A percentile compares a stretch with the other conserved stretches of the same genome.
phyloP scores from a whole-genome alignment of 352 stramenopile species.

The Globisporangium cystogenes region DNA sequence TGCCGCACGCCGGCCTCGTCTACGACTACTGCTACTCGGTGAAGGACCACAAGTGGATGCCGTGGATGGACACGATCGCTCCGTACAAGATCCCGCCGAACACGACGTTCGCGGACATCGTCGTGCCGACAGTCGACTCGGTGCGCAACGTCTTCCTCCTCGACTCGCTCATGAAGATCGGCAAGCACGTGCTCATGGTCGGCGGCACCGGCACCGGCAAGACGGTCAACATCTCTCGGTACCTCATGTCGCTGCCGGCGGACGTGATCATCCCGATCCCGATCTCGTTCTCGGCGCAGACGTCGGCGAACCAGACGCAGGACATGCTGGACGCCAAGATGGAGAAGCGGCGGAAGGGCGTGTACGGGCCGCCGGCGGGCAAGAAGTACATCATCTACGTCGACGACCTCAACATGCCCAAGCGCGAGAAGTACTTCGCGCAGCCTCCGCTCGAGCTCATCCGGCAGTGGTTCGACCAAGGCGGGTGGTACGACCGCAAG shows the following conservation, averaged over 20 bases:
- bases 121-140: constrained; percentile 91
- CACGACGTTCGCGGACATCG: constrained; percentile 88
- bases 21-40: constrained; percentile 92
- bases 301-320: constrained; percentile 90
- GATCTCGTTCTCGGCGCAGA: constrained; percentile 92
- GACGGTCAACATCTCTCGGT: constrained; percentile 91
- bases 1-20: constrained; percentile 65
- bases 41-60: constrained; percentile 87
- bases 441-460: constrained; percentile 94
- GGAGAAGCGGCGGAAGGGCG: constrained; percentile 90
- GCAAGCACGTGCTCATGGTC: constrained; percentile 94
- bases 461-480: constrained; percentile 92
- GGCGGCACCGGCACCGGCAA: constrained; percentile 94
- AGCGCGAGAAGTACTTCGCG: constrained; percentile 92
- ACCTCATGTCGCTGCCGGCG: constrained; percentile 81
- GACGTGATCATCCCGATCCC: constrained; percentile 88
- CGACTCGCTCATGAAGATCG: constrained; percentile 71
- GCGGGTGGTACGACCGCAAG: constrained; percentile 94
- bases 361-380: constrained; percentile 88
- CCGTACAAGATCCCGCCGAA: constrained; percentile 67
- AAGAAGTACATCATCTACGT: constrained; percentile 95
- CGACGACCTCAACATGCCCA: constrained; percentile 96
- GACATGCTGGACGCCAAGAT: constrained; percentile 91
- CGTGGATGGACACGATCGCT: constrained; percentile 92
- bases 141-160: constrained; percentile 92